A percentile compares a stretch with the other conserved stretches of the same genome.
Conservation (phyloP, 2,329 filamentous ascomycete genomes). For the Ceratocystiopsis sp. region DNA sequence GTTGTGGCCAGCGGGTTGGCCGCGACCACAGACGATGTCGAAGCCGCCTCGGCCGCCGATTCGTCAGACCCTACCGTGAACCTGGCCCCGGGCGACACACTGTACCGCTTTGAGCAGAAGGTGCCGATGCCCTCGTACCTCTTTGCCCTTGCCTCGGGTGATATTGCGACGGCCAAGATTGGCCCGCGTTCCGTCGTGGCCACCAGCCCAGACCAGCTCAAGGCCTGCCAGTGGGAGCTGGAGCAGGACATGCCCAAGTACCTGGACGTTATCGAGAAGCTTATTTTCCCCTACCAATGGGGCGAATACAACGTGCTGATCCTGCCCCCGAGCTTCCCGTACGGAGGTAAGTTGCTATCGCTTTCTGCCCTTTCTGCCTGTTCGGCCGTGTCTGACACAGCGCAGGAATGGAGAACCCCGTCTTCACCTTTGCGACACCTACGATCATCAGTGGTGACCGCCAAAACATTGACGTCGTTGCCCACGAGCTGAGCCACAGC, state of each 20-base stretch:
- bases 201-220: conserved; percentile 74
- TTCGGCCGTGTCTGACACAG: too few species aligned
- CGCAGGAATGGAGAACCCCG: conserved; percentile 69
- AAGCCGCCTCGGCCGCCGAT: too few species aligned
- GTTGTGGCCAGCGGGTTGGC: conserved; percentile 81
- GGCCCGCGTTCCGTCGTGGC: conserved; percentile 73
- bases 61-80: background rate
- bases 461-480: conserved; percentile 91
- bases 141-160: conserved; percentile 78
- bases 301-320: conserved; percentile 89
- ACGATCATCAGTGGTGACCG: conserved; percentile 82
- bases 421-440: conserved; percentile 89
- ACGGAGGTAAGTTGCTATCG: conserved; percentile 28
- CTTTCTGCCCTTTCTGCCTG: too few species aligned
- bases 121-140: conserved; percentile 91
- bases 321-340: conserved; percentile 77
- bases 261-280: conserved; percentile 66
- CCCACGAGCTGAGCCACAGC: conserved; percentile 59
- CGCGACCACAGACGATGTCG: conserved; percentile 12
- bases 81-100: conserved; percentile 36
- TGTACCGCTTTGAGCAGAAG: conserved; percentile 77
- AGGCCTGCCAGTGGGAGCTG: conserved; percentile 77
- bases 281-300: conserved; percentile 82
- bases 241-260: conserved; percentile 83
- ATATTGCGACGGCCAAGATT: conserved; percentile 71